A percentile compares a stretch with the other conserved stretches of the same genome.
Conservation (phyloP, 495 filamentous ascomycete species). For the Ramalina intermedia region DNA sequence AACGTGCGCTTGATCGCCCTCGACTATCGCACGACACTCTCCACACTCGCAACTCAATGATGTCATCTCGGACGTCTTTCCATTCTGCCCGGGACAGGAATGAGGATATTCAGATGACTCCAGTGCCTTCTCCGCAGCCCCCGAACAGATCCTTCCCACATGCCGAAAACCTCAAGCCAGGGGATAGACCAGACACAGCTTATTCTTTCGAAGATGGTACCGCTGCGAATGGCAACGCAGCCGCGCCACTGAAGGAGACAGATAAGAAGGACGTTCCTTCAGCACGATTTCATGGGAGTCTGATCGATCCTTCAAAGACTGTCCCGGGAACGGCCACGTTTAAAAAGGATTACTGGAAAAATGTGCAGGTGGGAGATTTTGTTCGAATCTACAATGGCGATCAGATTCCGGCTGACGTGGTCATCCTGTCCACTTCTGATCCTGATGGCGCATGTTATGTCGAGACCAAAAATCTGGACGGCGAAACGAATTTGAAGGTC, state of each 20-base stretch:
- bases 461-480: slow-evolving; percentile 96
- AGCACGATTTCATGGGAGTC: slow-evolving; percentile 43
- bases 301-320: slow-evolving; percentile 46
- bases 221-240: slow-evolving; percentile 19
- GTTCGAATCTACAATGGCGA: slow-evolving; percentile 94
- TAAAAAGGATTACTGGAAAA: slow-evolving; percentile 91
- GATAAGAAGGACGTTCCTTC: slow-evolving; percentile 21
- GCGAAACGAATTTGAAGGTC: slow-evolving; percentile 96
- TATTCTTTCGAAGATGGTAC: slow-evolving; percentile 14
- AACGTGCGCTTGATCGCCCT: slow-evolving; percentile 35
- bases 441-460: slow-evolving; percentile 91
- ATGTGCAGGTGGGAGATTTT: slow-evolving; percentile 88
- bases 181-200: slow-evolving; percentile 21
- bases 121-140: slow-evolving; percentile 69
- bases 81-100: slow-evolving; percentile 26
- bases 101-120: slow-evolving; percentile 77
- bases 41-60: slow-evolving; percentile 43
- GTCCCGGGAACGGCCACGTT: slow-evolving; percentile 56
- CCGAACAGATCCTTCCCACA: slow-evolving; percentile 23
- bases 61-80: slow-evolving; percentile 47
- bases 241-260: slow-evolving; percentile 13
- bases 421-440: slow-evolving; percentile 92
- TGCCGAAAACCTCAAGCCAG: slow-evolving; percentile 17
- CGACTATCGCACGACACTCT: slow-evolving; percentile 54
- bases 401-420: slow-evolving; percentile 85